These are phyloP conservation scores for Mortierella polycephala DNA, from an alignment of 371 early-diverging fungal genomes.

Conservation along the genomic window DNA sequence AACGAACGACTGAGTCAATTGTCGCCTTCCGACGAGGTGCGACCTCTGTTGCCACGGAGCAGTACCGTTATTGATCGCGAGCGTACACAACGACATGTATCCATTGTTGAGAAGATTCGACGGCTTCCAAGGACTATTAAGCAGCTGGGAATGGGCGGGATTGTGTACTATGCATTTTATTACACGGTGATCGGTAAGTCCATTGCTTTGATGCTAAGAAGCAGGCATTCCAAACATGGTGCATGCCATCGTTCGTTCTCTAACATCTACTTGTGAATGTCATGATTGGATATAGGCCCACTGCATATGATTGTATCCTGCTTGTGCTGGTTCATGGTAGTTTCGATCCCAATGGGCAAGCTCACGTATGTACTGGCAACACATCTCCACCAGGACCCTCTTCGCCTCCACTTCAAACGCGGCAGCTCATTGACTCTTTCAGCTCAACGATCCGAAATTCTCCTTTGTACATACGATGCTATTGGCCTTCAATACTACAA, in stretches of 20 bases:
- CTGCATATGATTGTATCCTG: conserved; percentile 76
- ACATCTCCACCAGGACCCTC: conserved; percentile 80
- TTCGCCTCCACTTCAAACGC: conserved; percentile 76
- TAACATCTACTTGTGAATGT: too few relatives aligned
- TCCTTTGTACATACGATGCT: conserved; percentile 81
- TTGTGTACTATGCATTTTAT: conserved; percentile 64
- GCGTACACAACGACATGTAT: conserved; percentile 8
- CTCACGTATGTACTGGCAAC: conserved; percentile 78
- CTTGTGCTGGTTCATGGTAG: conserved; percentile 84
- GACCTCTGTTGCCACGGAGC: conserved; percentile 14
- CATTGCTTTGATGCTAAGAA: too few relatives aligned
- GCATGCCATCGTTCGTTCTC: too few relatives aligned
- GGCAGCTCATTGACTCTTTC: conserved; percentile 57
- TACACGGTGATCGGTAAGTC: conserved; percentile 61
- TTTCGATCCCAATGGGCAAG: conserved; percentile 93
- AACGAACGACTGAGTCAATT: conserved; percentile 38
- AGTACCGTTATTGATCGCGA: conserved; percentile 15
- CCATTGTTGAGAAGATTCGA: not conserved
- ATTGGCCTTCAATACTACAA: conserved; percentile 85
- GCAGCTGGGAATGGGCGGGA: conserved; percentile 67
- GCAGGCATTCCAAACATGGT: too few relatives aligned
- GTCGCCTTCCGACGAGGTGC: conserved; percentile 39
- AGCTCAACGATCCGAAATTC: conserved; percentile 59
- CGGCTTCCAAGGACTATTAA: conserved; percentile 4
- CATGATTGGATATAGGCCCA: conserved; percentile 64